These are phyloP conservation scores for Elaeis oleifera DNA, from an alignment of 202 grass and related monocot genomes.

Conservation along the genomic window DNA sequence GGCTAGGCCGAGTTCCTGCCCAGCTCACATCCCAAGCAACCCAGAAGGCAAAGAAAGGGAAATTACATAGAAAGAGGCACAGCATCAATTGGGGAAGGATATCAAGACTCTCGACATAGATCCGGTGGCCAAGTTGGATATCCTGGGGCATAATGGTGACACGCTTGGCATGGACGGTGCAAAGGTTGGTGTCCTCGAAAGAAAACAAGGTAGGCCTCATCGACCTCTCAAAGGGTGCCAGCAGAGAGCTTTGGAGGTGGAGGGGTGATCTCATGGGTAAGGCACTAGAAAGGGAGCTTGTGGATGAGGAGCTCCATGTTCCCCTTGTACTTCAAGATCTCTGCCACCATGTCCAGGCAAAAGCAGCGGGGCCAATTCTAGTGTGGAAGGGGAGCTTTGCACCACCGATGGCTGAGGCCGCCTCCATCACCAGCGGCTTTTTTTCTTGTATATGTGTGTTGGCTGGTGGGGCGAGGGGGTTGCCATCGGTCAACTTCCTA, in stretches of 20 bases:
- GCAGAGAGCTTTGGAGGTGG: conserved; percentile 56
- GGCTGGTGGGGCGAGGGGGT: neutral
- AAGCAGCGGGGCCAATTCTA: conserved; percentile 22
- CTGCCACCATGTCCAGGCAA: conserved; percentile 50
- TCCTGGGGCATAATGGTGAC: conserved; percentile 93
- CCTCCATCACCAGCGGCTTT: too few species aligned
- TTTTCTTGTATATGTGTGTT: too few species aligned
- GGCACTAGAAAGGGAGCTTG: conserved; percentile 73
- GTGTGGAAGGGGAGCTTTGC: conserved; percentile 21
- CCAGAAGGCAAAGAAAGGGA: too few species aligned
- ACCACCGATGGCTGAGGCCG: too few species aligned
- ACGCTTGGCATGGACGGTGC: conserved; percentile 70
- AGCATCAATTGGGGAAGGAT: neutral
- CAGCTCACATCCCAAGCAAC: too few species aligned
- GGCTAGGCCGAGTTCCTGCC: too few species aligned
- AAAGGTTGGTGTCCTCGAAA: conserved; percentile 89
- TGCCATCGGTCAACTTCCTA: conserved; percentile 22
- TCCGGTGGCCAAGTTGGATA: conserved; percentile 77
- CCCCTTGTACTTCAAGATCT: conserved; percentile 95
- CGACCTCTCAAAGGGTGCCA: conserved; percentile 57
- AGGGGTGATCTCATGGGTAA: conserved; percentile 68
- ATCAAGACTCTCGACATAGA: conserved; percentile 67
- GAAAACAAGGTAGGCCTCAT: conserved; percentile 68
- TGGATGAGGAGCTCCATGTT: conserved; percentile 84
- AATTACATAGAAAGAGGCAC: too few species aligned